A percentile compares a stretch with the other conserved stretches of the same genome.
Conservation (phyloP, 768 basidiomycete genomes). For the Tulasnella sp. region DNA sequence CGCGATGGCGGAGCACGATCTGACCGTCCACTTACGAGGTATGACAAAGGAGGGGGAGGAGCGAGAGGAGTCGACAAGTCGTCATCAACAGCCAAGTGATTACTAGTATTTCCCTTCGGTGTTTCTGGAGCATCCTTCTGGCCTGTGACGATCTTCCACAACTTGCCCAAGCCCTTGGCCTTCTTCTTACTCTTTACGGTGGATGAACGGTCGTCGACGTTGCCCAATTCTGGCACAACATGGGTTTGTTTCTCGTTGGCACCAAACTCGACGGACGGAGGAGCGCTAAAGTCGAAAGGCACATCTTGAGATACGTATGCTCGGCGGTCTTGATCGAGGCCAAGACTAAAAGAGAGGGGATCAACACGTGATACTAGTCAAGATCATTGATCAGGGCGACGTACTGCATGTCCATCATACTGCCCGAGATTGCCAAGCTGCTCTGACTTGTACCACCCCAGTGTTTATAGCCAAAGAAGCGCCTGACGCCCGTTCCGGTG, state of each 20-base stretch:
- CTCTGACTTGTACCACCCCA: slow-evolving; percentile 63
- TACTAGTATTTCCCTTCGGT: slow-evolving; percentile 18
- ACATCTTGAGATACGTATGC: slow-evolving; percentile 17
- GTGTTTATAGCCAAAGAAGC: slow-evolving; percentile 69
- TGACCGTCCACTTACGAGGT: slow-evolving; percentile 44
- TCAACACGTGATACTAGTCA: background rate
- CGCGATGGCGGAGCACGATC: slow-evolving; percentile 30
- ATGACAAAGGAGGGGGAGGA: slow-evolving; percentile 84
- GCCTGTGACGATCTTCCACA: slow-evolving; percentile 64
- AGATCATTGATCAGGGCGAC: slow-evolving; percentile 27
- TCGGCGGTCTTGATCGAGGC: slow-evolving; percentile 52
- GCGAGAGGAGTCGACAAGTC: slow-evolving; percentile 61
- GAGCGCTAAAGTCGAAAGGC: slow-evolving; percentile 14
- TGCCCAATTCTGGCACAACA: background rate
- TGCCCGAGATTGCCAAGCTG: slow-evolving; percentile 67
- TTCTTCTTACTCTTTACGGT: slow-evolving; percentile 58
- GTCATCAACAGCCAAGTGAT: slow-evolving; percentile 34
- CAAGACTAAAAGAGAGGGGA: slow-evolving; percentile 39
- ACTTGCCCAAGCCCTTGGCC: slow-evolving; percentile 54
- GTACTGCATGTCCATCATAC: slow-evolving; percentile 89
- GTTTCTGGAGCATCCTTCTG: slow-evolving; percentile 27
- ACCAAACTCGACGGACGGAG: background rate
- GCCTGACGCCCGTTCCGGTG: slow-evolving; percentile 19
- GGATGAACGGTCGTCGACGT: slow-evolving; percentile 11
- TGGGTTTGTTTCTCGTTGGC: background rate